Evolutionary conservation across 768 basidiomycete species (phyloP), one percentile per base, ranked within the genome.

Genomic region (Hysterangium stoloniferum): DNA sequence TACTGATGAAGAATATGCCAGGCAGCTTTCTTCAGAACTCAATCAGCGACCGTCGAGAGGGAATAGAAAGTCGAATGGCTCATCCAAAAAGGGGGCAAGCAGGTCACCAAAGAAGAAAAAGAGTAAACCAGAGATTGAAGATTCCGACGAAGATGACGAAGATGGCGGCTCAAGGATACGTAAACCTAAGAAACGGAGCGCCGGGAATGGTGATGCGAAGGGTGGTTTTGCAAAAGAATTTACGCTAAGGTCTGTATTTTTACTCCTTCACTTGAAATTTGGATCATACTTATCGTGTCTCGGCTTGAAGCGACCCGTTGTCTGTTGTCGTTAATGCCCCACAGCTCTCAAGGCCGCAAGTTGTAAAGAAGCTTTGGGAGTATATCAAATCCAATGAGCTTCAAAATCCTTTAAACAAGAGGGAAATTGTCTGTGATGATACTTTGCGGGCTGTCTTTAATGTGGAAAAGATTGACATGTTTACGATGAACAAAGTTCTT

Each of bases 401-500:
- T 38, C 92, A 97, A 68, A 93, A 97, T 62, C 89, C 90, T 4
- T 64, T 61, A 1, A 88, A 95, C 66, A 85, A 74, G 66, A 79
- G 80, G 49, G 89, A 88, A 64, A 96, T 97, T 54, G 56, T 91
- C 2, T 94, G 92, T 60, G 92, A 97, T 64, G 70, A 74, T 15
- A 70, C 65, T 15, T 62, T 96, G 57, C 76, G 74, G 59, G 78
- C 82, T 5, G 77, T 95, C 19, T 95, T 97, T 64, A 77, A 76
- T 51, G 75, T 78, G 11, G 86, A 90, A 56, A 59, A 61, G 54
- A 79, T 96, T 51, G 81, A 89, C 66, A 94, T 94, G 90, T 94
- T 95, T 70, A 80, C 74, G 57, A 95, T 95, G 92, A 95, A 94
- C 74, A 91, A 94, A 66, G 75, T 84, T 24, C 69, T 95, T 51